phyloP scores from a whole-genome alignment of 2,329 filamentous ascomycete genomes.

The Alternaria sp. region DNA sequence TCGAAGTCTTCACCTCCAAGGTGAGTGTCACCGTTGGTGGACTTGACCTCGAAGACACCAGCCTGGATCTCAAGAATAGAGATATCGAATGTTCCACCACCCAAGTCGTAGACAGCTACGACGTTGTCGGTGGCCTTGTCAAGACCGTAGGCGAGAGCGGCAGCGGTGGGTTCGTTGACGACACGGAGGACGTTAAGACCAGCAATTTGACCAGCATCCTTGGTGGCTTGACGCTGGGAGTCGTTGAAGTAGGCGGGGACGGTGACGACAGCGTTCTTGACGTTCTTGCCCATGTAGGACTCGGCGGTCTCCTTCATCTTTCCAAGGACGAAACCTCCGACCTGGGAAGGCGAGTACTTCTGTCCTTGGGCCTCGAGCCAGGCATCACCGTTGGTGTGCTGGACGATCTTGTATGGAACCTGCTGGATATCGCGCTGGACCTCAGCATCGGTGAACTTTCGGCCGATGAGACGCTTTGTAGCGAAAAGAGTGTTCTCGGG shows the following conservation, averaged over 20 bases:
- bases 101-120: constrained; percentile 96
- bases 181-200: constrained; percentile 97
- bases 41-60: constrained; percentile 98
- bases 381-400: constrained; percentile 94
- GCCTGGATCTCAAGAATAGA: constrained; percentile 96
- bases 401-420: constrained; percentile 97
- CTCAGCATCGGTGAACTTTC: constrained; percentile 93
- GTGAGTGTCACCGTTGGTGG: constrained; percentile 98
- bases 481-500: constrained; percentile 98
- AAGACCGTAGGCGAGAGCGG: constrained; percentile 92
- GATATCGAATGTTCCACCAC: constrained; percentile 99
- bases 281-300: constrained; percentile 84
- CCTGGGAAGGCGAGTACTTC: constrained; percentile 98
- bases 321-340: constrained; percentile 93
- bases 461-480: constrained; percentile 97
- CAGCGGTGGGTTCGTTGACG: constrained; percentile 96
- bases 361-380: constrained; percentile 93
- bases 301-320: constrained; percentile 99
- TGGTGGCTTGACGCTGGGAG: constrained; percentile 95
- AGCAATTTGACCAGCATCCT: constrained; percentile 95
- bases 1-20: constrained; percentile 98
- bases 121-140: constrained; percentile 92
- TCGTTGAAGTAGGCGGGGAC: constrained; percentile 99
- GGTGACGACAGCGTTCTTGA: constrained; percentile 97
- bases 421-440: constrained; percentile 97